Evolutionary conservation across 305 asterid genomes (phyloP).

Genomic region (Fraxinus ornus): DNA sequence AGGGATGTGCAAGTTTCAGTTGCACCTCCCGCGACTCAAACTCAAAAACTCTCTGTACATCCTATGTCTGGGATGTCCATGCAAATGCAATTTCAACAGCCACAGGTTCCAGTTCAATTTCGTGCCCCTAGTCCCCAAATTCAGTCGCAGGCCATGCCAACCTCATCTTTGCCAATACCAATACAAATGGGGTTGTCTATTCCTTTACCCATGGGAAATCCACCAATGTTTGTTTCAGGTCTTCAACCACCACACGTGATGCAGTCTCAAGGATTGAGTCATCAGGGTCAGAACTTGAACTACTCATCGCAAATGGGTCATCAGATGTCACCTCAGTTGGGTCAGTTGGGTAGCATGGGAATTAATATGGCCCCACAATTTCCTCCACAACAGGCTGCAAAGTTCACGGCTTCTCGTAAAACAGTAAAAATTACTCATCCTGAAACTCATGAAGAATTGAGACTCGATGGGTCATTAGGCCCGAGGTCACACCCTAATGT

Average conservation of each 20-base stretch:
- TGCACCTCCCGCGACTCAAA: slow-evolving; percentile 34
- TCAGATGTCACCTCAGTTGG: slow-evolving; percentile 50
- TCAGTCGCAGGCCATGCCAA: slow-evolving; percentile 54
- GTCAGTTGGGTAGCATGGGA: slow-evolving; percentile 70
- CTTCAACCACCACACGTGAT: slow-evolving; percentile 56
- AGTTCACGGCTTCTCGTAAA: slow-evolving; percentile 49
- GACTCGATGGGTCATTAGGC: slow-evolving; percentile 61
- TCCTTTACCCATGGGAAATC: slow-evolving; percentile 60
- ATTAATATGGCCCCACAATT: slow-evolving; percentile 56
- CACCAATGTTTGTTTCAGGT: slow-evolving; percentile 63
- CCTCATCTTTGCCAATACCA: slow-evolving; percentile 35
- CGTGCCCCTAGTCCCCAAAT: slow-evolving; percentile 69
- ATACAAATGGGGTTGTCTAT: slow-evolving; percentile 45
- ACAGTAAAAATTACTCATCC: slow-evolving; percentile 85
- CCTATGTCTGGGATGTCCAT: slow-evolving; percentile 48
- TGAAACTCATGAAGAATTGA: slow-evolving; percentile 40
- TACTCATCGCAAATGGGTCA: slow-evolving; percentile 68
- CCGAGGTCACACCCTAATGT: slow-evolving; percentile 39
- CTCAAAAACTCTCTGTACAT: slow-evolving; percentile 56
- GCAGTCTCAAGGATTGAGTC: slow-evolving; percentile 79
- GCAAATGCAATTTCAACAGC: slow-evolving; percentile 53
- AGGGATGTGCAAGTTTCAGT: slow-evolving; percentile 54
- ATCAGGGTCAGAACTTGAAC: slow-evolving; percentile 62
- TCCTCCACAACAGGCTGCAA: slow-evolving; percentile 61
- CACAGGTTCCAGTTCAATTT: slow-evolving; percentile 59